These are phyloP conservation scores for Eucalyptus erythrocorys DNA, from an alignment of 345 rosid species.

Conservation along the genomic window DNA sequence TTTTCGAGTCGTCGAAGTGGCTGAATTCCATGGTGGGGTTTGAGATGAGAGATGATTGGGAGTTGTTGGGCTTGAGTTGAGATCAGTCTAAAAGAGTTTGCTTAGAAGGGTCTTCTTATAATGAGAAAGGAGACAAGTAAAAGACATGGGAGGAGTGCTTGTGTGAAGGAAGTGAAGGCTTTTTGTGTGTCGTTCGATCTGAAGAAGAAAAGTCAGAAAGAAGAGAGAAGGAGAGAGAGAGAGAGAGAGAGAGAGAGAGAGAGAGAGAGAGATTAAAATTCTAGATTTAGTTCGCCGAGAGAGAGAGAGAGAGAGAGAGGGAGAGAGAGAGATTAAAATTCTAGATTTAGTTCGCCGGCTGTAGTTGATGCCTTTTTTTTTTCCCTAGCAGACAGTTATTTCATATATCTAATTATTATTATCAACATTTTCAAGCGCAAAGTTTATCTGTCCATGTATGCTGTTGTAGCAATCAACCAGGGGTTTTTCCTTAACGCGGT, in stretches of 20 bases:
- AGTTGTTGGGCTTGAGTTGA: neutral
- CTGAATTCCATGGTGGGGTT: constrained; percentile 16
- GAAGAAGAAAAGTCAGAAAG: constrained; percentile 13
- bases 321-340: neutral
- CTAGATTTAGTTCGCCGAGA: neutral
- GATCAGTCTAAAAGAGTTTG: neutral
- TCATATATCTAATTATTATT: neutral
- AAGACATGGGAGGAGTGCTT: constrained; percentile 7
- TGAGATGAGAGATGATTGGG: neutral
- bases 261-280: neutral
- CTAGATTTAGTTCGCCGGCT: neutral
- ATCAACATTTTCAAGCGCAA: neutral
- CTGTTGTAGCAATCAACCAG: neutral
- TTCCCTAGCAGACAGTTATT: neutral
- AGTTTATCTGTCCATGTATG: neutral
- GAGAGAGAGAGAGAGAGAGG: neutral
- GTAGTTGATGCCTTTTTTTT: neutral
- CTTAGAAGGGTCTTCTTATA: neutral
- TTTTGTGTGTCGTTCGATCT: neutral
- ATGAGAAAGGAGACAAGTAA: constrained; percentile 9
- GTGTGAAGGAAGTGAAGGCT: neutral
- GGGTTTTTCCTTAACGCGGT: neutral
- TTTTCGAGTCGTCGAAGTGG: constrained; percentile 11
- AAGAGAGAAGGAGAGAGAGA: neutral
- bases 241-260: neutral